These are phyloP conservation scores for Phytophthora europaea DNA, from an alignment of 352 stramenopile species.

Conservation along the genomic window DNA sequence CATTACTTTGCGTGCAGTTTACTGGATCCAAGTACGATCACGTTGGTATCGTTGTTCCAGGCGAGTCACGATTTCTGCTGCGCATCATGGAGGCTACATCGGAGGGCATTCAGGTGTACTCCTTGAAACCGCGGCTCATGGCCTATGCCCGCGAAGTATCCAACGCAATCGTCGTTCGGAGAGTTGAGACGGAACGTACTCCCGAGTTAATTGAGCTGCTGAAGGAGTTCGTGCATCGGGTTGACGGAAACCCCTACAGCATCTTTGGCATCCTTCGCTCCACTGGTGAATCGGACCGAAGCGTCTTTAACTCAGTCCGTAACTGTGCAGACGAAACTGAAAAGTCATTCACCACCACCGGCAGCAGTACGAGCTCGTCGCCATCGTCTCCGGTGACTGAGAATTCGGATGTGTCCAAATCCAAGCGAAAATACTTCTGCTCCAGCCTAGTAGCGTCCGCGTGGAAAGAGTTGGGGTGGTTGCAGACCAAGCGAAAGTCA, in stretches of 20 bases:
- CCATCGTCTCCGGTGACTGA: slow-evolving; percentile 22
- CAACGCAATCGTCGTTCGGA: slow-evolving; percentile 82
- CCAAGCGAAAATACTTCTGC: slow-evolving; percentile 88
- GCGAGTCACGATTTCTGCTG: slow-evolving; percentile 63
- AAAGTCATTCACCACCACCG: slow-evolving; percentile 17
- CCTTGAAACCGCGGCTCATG: slow-evolving; percentile 80
- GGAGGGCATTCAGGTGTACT: slow-evolving; percentile 85
- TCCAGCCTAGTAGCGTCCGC: slow-evolving; percentile 84
- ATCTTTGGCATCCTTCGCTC: slow-evolving; percentile 80
- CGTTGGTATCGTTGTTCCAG: slow-evolving; percentile 82
- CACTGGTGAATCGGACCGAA: slow-evolving; percentile 60
- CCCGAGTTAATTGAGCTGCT: slow-evolving; percentile 55
- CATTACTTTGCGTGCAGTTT: slow-evolving; percentile 44
- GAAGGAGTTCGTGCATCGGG: slow-evolving; percentile 63
- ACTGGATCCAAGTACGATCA: slow-evolving; percentile 86
- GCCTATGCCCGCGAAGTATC: slow-evolving; percentile 85
- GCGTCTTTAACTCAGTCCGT: slow-evolving; percentile 21
- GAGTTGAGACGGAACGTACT: slow-evolving; percentile 56
- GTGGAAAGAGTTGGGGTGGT: slow-evolving; percentile 83
- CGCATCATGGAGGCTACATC: slow-evolving; percentile 85
- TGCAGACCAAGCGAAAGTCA: slow-evolving; percentile 70
- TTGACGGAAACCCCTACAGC: slow-evolving; percentile 88
- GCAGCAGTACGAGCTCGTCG: slow-evolving; percentile 36
- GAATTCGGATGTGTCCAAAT: slow-evolving; percentile 9
- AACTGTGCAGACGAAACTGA: slow-evolving; percentile 20